These are phyloP conservation scores for Chaetomiaceae sp. DNA, from an alignment of 2,329 filamentous ascomycete genomes.

Conservation along the genomic window DNA sequence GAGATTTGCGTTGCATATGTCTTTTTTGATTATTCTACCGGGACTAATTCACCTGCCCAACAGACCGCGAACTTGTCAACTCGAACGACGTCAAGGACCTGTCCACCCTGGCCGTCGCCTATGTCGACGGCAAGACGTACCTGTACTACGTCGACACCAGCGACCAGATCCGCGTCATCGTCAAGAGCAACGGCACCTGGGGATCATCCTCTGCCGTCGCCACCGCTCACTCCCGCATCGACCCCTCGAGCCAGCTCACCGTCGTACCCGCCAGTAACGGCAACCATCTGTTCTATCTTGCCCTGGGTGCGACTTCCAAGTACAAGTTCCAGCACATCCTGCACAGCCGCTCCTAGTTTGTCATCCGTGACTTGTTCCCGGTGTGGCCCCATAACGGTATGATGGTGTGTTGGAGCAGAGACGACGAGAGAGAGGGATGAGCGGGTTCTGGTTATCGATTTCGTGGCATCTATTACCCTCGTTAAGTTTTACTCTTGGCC, in stretches of 20 bases:
- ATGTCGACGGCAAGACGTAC: neutral
- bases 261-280: neutral
- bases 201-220: neutral
- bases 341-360: neutral
- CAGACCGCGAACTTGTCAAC: neutral
- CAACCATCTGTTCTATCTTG: slow-evolving; percentile 1
- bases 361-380: too few species aligned
- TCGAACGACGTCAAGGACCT: neutral
- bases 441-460: too few species aligned
- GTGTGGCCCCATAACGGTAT: too few species aligned
- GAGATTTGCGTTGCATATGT: too few species aligned
- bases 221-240: neutral
- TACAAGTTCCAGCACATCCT: neutral
- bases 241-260: neutral
- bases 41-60: too few species aligned
- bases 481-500: too few species aligned
- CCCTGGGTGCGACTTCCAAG: neutral
- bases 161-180: neutral
- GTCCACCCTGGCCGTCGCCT: neutral
- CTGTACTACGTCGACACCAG: slow-evolving; percentile 1
- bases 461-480: too few species aligned
- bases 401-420: too few species aligned
- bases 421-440: too few species aligned
- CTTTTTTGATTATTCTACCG: too few species aligned
- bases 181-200: neutral